Evolutionary conservation across 495 filamentous ascomycete genomes (phyloP).

Genomic region (Trichocladium antarcticum): DNA sequence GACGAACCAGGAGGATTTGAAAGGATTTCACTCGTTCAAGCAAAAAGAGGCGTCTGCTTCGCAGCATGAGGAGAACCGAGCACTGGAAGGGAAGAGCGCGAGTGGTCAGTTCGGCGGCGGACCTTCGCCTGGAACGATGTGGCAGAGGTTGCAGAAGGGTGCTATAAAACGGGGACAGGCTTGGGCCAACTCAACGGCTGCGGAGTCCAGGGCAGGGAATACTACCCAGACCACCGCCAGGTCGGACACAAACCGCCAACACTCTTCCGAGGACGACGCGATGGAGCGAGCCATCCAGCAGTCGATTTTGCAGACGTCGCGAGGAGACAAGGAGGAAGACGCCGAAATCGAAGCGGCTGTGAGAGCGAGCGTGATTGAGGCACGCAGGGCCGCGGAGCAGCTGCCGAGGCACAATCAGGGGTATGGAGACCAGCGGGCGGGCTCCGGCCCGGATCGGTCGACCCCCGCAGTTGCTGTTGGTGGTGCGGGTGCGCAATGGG

Average conservation of each 20-base stretch:
- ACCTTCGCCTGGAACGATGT: background rate
- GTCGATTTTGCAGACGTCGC: conserved; percentile 58
- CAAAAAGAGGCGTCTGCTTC: no score
- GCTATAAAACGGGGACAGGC: background rate
- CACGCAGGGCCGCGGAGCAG: conserved; percentile 34
- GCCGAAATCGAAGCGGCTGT: conserved; percentile 56
- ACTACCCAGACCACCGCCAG: conserved; percentile 5
- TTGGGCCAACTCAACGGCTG: no score
- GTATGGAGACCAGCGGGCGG: no score
- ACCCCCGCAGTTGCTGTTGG: no score
- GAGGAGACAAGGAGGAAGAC: conserved; percentile 56
- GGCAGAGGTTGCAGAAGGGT: conserved; percentile 3
- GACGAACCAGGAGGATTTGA: conserved; percentile 41
- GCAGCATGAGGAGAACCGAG: no score
- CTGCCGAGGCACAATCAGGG: background rate
- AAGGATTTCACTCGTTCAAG: conserved; percentile 32
- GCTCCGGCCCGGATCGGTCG: no score
- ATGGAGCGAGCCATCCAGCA: conserved; percentile 57
- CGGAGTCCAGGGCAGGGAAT: background rate
- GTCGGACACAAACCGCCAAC: conserved; percentile 9
- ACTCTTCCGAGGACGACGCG: conserved; percentile 34
- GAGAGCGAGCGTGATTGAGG: conserved; percentile 51
- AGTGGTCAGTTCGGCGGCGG: no score
- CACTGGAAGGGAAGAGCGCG: no score
- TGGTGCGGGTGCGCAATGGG: background rate